Percentiles rank a stretch among this genome's conserved stretches.
phyloP scores from a whole-genome alignment of 2,329 filamentous ascomycete genomes.

The Monosporascus sp. region DNA sequence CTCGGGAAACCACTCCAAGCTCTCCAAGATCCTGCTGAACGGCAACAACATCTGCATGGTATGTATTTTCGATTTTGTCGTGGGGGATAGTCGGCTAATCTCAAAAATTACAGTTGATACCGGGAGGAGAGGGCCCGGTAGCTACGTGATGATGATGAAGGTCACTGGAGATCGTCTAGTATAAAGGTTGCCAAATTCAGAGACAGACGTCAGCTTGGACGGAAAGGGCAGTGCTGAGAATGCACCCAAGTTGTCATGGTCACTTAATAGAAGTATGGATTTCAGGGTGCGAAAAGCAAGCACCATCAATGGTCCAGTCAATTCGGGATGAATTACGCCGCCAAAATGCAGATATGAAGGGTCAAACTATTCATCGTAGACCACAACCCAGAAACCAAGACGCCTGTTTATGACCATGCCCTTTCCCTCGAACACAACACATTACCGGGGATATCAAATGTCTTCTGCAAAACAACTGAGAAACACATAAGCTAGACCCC shows the following conservation, averaged over 20 bases:
- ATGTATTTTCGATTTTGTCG: slow-evolving; percentile 23
- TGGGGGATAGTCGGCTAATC: not conserved
- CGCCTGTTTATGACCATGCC: slow-evolving; percentile 8
- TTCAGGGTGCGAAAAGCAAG: not conserved
- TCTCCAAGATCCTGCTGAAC: slow-evolving; percentile 91
- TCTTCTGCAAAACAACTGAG: slow-evolving; percentile 5
- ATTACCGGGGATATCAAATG: too few species aligned
- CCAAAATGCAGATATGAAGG: not conserved
- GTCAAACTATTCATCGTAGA: not conserved
- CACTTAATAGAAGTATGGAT: not conserved
- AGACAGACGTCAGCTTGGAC: not conserved
- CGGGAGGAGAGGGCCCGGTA: slow-evolving; percentile 67
- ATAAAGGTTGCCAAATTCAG: not conserved
- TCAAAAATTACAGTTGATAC: slow-evolving; percentile 57
- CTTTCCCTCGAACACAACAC: too few species aligned
- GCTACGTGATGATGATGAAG: slow-evolving; percentile 17
- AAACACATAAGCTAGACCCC: slow-evolving; percentile 12
- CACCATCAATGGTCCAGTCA: not conserved
- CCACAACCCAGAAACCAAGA: slow-evolving; percentile 6
- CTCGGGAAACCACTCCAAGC: slow-evolving; percentile 77
- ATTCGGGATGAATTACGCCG: not conserved
- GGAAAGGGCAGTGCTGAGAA: not conserved
- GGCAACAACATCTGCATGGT: slow-evolving; percentile 99
- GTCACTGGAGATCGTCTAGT: not conserved
- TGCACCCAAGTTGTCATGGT: not conserved